phyloP scores from a whole-genome alignment of 148 eudicot genomes.

The Camellia granthamiana region DNA sequence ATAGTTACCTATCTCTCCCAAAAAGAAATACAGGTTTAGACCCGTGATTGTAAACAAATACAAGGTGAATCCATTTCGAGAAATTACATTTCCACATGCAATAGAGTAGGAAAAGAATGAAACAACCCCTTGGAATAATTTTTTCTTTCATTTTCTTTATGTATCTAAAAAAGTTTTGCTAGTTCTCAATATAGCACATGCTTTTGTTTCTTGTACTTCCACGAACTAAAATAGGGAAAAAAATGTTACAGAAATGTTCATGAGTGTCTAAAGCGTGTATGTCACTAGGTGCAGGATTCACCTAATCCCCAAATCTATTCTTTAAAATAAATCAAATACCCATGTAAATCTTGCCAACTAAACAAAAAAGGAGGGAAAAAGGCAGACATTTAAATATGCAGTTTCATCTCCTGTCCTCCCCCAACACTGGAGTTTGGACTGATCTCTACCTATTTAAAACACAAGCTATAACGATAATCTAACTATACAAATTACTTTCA shows the following conservation, averaged over 20 bases:
- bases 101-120: background rate
- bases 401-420: background rate
- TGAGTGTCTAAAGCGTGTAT: background rate
- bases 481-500: background rate
- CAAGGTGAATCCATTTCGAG: background rate
- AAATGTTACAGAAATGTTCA: no score
- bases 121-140: background rate
- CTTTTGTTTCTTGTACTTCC: background rate
- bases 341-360: background rate
- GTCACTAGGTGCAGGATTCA: background rate
- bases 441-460: background rate
- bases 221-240: background rate
- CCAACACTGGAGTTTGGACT: background rate
- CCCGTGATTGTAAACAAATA: background rate
- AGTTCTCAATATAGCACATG: background rate
- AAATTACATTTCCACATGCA: background rate
- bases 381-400: background rate
- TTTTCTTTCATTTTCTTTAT: background rate
- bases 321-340: no score
- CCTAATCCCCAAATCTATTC: background rate
- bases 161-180: background rate
- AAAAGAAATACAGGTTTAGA: slow-evolving; percentile 11
- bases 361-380: background rate
- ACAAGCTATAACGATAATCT: background rate
- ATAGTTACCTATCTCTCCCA: slow-evolving; percentile 35